These are phyloP conservation scores for Calonectria fujianensis DNA, from an alignment of 2,329 filamentous ascomycete species.

Conservation along the genomic window DNA sequence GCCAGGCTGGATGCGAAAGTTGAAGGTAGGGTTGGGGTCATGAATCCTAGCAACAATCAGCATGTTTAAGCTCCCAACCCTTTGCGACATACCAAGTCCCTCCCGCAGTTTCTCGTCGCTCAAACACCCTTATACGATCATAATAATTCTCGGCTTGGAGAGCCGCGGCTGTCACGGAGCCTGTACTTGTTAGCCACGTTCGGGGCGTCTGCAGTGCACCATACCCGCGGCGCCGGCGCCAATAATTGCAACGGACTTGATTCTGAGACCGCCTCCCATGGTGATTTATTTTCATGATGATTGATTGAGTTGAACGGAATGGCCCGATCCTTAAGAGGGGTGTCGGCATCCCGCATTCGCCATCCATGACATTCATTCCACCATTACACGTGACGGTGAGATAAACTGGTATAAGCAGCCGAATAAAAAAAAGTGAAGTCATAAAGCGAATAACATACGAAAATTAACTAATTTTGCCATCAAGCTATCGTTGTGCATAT, in stretches of 20 bases:
- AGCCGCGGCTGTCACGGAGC: conserved; percentile 68
- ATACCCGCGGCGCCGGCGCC: conserved; percentile 51
- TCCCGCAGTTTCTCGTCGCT: conserved; percentile 64
- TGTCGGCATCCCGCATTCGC: conserved; percentile 30
- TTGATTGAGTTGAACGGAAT: neutral
- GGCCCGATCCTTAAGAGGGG: conserved; percentile 25
- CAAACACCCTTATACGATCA: conserved; percentile 64
- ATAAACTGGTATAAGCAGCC: conserved; percentile 3
- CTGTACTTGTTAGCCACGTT: conserved; percentile 53
- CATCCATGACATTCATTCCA: conserved; percentile 29
- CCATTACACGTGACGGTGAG: conserved; percentile 34
- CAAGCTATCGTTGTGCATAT: neutral
- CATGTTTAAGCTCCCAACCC: neutral
- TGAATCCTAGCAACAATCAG: conserved; percentile 67
- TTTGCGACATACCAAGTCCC: conserved; percentile 64
- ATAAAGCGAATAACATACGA: neutral
- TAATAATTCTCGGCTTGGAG: conserved; percentile 67
- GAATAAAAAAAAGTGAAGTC: conserved; percentile 19
- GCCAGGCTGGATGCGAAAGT: conserved; percentile 62
- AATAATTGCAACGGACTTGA: conserved; percentile 49
- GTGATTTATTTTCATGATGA: neutral
- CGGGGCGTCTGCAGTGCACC: fast-evolving
- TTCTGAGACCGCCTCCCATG: conserved; percentile 35
- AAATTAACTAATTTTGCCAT: conserved; percentile 1
- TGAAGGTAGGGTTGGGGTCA: conserved; percentile 63